Percentiles rank a stretch among this genome's conserved stretches.
Evolutionary conservation across 2,329 filamentous ascomycete genomes (phyloP).

Genomic region (Magnaporthales sp.): DNA sequence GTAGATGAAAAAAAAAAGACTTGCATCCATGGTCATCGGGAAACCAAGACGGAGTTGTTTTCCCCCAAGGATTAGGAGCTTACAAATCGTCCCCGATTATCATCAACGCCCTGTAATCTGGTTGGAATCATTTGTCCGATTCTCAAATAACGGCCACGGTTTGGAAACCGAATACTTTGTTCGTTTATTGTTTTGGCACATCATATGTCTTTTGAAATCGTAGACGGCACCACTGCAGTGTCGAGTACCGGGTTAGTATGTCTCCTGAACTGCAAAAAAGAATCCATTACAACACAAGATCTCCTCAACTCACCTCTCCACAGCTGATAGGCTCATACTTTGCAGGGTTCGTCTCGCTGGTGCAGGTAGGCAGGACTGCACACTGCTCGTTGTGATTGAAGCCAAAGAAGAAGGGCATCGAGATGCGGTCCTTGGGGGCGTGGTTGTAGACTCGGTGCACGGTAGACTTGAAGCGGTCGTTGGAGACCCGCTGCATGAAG

Average conservation of each 20-base stretch:
- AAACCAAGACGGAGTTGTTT: no score
- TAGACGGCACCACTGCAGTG: background rate
- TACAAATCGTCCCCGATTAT: no score
- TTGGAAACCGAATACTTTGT: background rate
- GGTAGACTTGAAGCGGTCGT: constrained; percentile 37
- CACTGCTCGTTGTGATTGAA: constrained; percentile 36
- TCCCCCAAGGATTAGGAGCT: no score
- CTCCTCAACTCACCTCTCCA: constrained; percentile 14
- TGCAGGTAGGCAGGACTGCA: constrained; percentile 30
- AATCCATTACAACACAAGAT: background rate
- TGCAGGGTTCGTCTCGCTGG: constrained; percentile 27
- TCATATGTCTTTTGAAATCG: background rate
- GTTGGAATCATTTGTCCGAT: no score
- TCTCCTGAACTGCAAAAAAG: no score
- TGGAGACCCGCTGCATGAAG: constrained; percentile 40
- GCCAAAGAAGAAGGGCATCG: constrained; percentile 49
- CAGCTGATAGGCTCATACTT: constrained; percentile 35
- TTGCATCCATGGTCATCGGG: no score
- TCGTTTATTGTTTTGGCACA: background rate
- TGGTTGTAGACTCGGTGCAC: constrained; percentile 41
- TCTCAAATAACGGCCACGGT: no score
- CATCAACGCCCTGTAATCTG: no score
- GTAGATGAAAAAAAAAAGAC: no score
- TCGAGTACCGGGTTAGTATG: background rate
- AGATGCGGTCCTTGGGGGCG: constrained; percentile 31